Evolutionary conservation across 331 rosid species (phyloP).

Genomic region (Cydonia oblonga): DNA sequence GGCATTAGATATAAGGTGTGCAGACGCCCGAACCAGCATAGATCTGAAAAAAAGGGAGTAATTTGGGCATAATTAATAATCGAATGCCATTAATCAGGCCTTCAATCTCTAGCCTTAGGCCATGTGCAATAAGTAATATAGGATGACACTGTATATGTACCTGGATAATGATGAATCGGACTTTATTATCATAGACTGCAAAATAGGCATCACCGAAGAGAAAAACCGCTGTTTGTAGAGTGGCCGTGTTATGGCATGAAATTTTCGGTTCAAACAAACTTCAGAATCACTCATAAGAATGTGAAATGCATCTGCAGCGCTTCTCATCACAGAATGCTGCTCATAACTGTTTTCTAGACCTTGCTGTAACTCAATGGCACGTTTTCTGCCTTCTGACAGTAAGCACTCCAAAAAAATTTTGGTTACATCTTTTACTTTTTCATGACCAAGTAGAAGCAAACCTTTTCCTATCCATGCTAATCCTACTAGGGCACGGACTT

Average conservation of each 20-base stretch:
- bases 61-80: slow-evolving; percentile 14
- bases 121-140: background rate
- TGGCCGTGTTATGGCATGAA: slow-evolving; percentile 69
- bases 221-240: slow-evolving; percentile 86
- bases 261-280: slow-evolving; percentile 60
- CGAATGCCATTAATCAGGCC: background rate
- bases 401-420: slow-evolving; percentile 62
- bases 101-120: background rate
- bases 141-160: slow-evolving; percentile 20
- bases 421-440: slow-evolving; percentile 61
- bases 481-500: slow-evolving; percentile 64
- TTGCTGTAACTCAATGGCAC: slow-evolving; percentile 24
- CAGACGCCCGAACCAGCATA: slow-evolving; percentile 55
- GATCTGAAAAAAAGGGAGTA: slow-evolving; percentile 40
- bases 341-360: slow-evolving; percentile 22
- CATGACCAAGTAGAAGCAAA: slow-evolving; percentile 76
- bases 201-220: slow-evolving; percentile 68
- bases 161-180: slow-evolving; percentile 48
- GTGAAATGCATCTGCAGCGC: slow-evolving; percentile 81
- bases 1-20: slow-evolving; percentile 59
- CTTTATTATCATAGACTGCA: slow-evolving; percentile 51
- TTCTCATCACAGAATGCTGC: slow-evolving; percentile 37
- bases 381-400: slow-evolving; percentile 22
- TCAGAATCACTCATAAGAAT: slow-evolving; percentile 88
- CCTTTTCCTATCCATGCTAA: slow-evolving; percentile 94